Base-by-base conservation (phyloP, 257 asterid species). In the Plantago elongata region DNA sequence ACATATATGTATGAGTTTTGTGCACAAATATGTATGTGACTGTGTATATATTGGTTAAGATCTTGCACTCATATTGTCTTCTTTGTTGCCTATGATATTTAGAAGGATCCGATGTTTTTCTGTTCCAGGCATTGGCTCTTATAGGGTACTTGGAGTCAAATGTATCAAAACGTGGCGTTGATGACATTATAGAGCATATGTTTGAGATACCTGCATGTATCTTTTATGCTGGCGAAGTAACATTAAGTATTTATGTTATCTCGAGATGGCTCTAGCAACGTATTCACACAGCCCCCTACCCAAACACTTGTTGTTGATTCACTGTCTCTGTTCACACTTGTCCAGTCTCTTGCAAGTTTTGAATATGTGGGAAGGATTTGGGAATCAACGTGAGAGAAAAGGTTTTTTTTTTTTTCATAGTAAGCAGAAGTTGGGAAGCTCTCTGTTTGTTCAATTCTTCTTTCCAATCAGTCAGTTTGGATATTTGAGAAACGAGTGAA, bases 111-210 rank as follows among this genome's bases (percentile, higher is more conserved):
- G 59, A 57, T 13, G 15, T 37, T 16, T 72, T 57, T 70, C 61
- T 51, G 48, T 56, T 45, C 65, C 69, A 92, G 99, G 71, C 97
- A 58, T 71, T 92, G 84, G 83, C 97, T 70, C 95, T 89, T 69
- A 78, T 92, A 66, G 99, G 89, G 84, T 92, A 92, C 78, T 81
- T 92, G 96, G 89, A 86, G 81, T 87, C 80, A 15, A 95, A 92
- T 68, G 99, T 97, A 75, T 87, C 99, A 48, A 97, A 86, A 60
- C 97, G 98, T 68, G 88, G 90, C 69, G 95, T 91, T 72, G 96
- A 88, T 76, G 98, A 91, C 75, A 91, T 91, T 65, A 70, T 91
- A 65, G 98, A 86, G 54, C 98, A 91, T 68, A 84, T 96, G 4
- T 91, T 82, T 78, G 85, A 86, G 81, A 91, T 91, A 75, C 82